phyloP scores from a whole-genome alignment of 352 stramenopile species.

The Pythium guiyangense region DNA sequence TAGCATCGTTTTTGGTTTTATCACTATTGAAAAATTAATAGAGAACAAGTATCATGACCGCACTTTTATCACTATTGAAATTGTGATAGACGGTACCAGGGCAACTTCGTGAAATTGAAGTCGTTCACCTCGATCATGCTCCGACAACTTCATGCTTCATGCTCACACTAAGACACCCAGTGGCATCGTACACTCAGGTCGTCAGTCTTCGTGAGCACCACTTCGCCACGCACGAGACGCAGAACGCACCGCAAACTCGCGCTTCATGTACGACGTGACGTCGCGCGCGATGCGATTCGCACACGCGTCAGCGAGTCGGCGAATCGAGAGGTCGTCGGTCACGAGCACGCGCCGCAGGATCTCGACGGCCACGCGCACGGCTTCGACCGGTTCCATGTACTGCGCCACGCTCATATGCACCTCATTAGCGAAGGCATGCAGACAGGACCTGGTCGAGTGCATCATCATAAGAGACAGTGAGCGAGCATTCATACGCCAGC shows the following conservation, averaged over 20 bases:
- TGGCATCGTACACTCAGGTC: background rate
- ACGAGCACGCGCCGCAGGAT: slow-evolving; percentile 5
- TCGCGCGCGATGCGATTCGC: slow-evolving; percentile 8
- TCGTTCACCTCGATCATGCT: too few relatives aligned
- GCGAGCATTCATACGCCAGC: too few relatives aligned
- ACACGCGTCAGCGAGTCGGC: slow-evolving; percentile 7
- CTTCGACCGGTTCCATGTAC: slow-evolving; percentile 4
- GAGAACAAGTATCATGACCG: background rate
- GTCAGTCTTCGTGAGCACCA: background rate
- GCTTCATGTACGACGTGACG: slow-evolving; percentile 10
- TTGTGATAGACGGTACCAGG: background rate
- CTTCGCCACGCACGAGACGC: background rate
- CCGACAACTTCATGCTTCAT: too few relatives aligned
- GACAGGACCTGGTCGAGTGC: slow-evolving; percentile 3
- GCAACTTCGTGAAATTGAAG: too few relatives aligned
- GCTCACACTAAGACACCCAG: background rate
- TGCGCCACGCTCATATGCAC: slow-evolving; percentile 6
- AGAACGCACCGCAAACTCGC: slow-evolving; percentile 2
- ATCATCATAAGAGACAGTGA: background rate
- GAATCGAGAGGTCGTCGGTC: slow-evolving; percentile 13
- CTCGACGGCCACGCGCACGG: slow-evolving; percentile 7
- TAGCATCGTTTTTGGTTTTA: too few relatives aligned
- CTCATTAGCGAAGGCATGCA: background rate
- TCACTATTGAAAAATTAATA: background rate
- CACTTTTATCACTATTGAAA: background rate